These are phyloP conservation scores for Fusarium sp. DNA, from an alignment of 2,329 filamentous ascomycete genomes.

Conservation along the genomic window DNA sequence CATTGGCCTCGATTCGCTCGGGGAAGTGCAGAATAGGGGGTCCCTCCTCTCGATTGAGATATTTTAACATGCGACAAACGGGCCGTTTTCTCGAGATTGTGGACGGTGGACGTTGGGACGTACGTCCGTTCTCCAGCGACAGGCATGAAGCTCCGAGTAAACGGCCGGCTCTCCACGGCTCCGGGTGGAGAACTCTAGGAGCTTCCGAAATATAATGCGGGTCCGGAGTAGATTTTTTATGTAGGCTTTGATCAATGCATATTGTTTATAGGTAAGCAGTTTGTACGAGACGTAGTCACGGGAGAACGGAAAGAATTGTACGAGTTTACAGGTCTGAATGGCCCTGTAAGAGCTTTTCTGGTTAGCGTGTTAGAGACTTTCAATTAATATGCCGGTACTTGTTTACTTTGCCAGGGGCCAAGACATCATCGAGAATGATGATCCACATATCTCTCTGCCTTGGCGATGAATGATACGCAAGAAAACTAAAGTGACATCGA, in stretches of 20 bases:
- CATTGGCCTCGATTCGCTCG: constrained; percentile 12
- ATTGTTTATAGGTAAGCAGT: not conserved
- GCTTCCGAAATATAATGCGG: constrained; percentile 33
- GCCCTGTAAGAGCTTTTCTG: not conserved
- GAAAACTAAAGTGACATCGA: not conserved
- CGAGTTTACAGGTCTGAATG: not conserved
- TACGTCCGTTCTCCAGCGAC: constrained; percentile 33
- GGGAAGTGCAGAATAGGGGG: constrained; percentile 29
- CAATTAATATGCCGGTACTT: constrained; percentile 18
- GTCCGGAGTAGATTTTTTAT: constrained; percentile 22
- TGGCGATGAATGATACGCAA: constrained; percentile 24
- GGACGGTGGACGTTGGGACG: constrained; percentile 14
- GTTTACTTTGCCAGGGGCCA: constrained; percentile 2
- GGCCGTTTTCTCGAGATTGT: constrained; percentile 29
- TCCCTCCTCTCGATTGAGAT: constrained; percentile 17
- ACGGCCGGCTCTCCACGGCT: constrained; percentile 41
- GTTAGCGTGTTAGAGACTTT: constrained; percentile 3
- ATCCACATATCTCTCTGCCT: constrained; percentile 14
- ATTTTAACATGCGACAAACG: constrained; percentile 30
- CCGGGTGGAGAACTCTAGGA: constrained; percentile 29
- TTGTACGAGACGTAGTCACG: constrained; percentile 10
- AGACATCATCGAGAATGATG: constrained; percentile 13
- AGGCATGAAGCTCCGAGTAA: constrained; percentile 45
- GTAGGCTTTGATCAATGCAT: constrained; percentile 1
- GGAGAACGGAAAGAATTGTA: not conserved